Conservation (phyloP, 192 early-diverging fungal species). For the Phlyctochytrium bullatum region DNA sequence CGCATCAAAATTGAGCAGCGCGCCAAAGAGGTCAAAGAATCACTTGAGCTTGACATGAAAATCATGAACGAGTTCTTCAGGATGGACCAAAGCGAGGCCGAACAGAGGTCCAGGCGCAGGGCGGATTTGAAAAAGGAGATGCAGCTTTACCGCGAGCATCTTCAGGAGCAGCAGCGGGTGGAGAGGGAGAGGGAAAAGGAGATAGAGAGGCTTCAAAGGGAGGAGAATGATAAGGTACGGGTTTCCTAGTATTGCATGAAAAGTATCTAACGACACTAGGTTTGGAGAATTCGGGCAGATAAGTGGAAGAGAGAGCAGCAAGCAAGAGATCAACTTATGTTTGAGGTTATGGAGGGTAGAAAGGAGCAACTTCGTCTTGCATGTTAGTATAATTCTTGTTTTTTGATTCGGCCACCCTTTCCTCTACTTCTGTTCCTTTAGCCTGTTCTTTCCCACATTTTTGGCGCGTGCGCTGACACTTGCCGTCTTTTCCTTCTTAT, state of each 20-base stretch:
- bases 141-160: slow-evolving; percentile 44
- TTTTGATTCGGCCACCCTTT: too few species aligned
- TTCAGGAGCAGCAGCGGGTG: slow-evolving; percentile 28
- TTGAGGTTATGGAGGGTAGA: slow-evolving; percentile 44
- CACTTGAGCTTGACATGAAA: slow-evolving; percentile 43
- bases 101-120: slow-evolving; percentile 24
- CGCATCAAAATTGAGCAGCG: slow-evolving; percentile 30
- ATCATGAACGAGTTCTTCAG: slow-evolving; percentile 44
- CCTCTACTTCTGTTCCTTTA: neutral
- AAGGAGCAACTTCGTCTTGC: slow-evolving; percentile 43
- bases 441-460: neutral
- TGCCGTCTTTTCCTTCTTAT: neutral
- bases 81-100: slow-evolving; percentile 39
- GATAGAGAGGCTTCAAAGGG: slow-evolving; percentile 38
- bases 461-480: too few species aligned
- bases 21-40: slow-evolving; percentile 34
- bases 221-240: slow-evolving; percentile 43
- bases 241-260: neutral
- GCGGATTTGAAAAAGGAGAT: slow-evolving; percentile 45
- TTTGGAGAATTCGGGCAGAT: slow-evolving; percentile 47
- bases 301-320: slow-evolving; percentile 49
- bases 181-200: slow-evolving; percentile 42
- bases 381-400: slow-evolving; percentile 19
- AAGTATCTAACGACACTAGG: slow-evolving; percentile 20
- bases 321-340: slow-evolving; percentile 51